Conservation (phyloP, 2,329 filamentous ascomycete genomes). For the Botryotinia narcissicola region DNA sequence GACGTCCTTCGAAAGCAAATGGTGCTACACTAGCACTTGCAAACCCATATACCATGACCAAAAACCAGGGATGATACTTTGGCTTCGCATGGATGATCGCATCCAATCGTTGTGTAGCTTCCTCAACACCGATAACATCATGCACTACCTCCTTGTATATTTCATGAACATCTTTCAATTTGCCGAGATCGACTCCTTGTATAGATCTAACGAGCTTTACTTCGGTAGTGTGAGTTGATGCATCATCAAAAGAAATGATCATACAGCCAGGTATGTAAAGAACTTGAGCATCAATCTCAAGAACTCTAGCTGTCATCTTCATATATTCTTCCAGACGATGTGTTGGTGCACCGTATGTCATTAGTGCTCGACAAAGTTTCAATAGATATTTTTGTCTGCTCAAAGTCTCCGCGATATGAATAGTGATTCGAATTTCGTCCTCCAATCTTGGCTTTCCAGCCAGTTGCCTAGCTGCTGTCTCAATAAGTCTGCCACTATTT, state of each 20-base stretch:
- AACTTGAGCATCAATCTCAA: constrained; percentile 87
- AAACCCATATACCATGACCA: constrained; percentile 66
- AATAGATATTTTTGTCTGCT: constrained; percentile 79
- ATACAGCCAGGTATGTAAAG: constrained; percentile 89
- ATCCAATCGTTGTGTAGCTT: constrained; percentile 62
- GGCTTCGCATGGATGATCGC: constrained; percentile 48
- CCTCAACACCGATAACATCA: constrained; percentile 69
- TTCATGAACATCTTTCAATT: constrained; percentile 69
- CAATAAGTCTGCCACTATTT: constrained; percentile 31
- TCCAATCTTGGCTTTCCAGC: constrained; percentile 35
- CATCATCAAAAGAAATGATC: constrained; percentile 88
- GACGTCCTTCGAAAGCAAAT: constrained; percentile 70
- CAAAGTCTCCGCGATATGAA: constrained; percentile 66
- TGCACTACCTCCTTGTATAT: constrained; percentile 83
- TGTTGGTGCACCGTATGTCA: constrained; percentile 87
- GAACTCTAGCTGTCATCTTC: constrained; percentile 81
- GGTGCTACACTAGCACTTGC: constrained; percentile 70
- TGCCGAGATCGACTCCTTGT: constrained; percentile 71
- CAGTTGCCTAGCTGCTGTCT: constrained; percentile 29
- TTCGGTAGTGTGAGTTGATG: constrained; percentile 70
- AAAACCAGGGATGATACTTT: constrained; percentile 51
- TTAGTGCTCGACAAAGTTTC: constrained; percentile 80
- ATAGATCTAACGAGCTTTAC: constrained; percentile 69
- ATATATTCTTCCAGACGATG: constrained; percentile 91
- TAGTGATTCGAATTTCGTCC: constrained; percentile 48